phyloP scores from a whole-genome alignment of 192 early-diverging fungal species.

The Dispira parvispora region DNA sequence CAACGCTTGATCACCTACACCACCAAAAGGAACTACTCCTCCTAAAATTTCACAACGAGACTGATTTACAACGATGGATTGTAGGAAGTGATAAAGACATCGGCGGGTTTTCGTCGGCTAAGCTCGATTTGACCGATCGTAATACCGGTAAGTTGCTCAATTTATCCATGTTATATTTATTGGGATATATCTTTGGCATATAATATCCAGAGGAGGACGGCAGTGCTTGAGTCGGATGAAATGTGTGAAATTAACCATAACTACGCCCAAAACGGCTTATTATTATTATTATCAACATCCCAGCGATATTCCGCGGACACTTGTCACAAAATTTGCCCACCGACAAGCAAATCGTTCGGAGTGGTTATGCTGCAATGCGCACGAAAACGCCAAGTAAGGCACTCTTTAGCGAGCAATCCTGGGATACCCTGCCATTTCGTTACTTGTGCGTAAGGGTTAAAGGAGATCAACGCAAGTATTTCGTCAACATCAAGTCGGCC shows the following conservation, averaged over 20 bases:
- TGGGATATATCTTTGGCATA: background rate
- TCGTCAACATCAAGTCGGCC: conserved; percentile 87
- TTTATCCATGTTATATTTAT: background rate
- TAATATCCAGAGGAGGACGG: background rate
- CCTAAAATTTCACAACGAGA: conserved; percentile 37
- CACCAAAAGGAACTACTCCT: conserved; percentile 62
- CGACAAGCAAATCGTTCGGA: conserved; percentile 48
- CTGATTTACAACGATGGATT: conserved; percentile 56
- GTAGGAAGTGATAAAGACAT: conserved; percentile 86
- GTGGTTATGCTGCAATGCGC: conserved; percentile 85
- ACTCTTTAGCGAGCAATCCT: conserved; percentile 56
- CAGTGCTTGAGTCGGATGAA: background rate
- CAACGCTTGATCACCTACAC: background rate
- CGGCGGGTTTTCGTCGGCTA: conserved; percentile 63
- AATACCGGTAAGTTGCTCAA: conserved; percentile 17
- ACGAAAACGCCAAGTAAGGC: conserved; percentile 31
- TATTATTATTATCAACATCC: background rate
- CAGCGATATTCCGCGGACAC: conserved; percentile 61
- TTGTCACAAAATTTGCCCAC: conserved; percentile 64
- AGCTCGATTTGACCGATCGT: conserved; percentile 48
- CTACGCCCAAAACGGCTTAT: too few species aligned
- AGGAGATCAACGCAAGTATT: conserved; percentile 73
- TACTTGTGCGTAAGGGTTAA: conserved; percentile 67
- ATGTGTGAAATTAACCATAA: background rate
- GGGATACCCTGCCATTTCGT: conserved; percentile 72